phyloP scores from a whole-genome alignment of 129 eudicot genomes.

The Helianthus annuus region DNA sequence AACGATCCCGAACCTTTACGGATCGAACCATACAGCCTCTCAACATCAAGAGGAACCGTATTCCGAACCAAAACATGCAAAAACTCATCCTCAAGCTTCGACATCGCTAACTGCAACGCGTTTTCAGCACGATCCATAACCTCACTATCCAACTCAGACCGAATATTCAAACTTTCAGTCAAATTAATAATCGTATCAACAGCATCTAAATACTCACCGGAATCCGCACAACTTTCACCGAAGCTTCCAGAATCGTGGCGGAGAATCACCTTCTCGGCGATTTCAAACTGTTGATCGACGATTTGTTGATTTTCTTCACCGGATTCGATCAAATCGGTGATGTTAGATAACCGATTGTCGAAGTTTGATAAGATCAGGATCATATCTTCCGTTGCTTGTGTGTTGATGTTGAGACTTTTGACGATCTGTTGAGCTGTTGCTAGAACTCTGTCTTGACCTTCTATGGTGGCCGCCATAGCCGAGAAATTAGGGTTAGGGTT shows the following conservation, averaged over 20 bases:
- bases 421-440: constrained; percentile 93
- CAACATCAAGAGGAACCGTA: constrained; percentile 55
- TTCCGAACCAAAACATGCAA: constrained; percentile 51
- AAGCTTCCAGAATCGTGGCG: constrained; percentile 32
- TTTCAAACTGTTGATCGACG: constrained; percentile 38
- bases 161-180: constrained; percentile 46
- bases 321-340: constrained; percentile 48
- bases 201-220: constrained; percentile 54
- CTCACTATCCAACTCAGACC: constrained; percentile 27
- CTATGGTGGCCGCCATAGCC: constrained; percentile 59
- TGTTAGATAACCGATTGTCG: constrained; percentile 79
- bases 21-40: constrained; percentile 62
- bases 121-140: constrained; percentile 70
- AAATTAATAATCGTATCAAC: constrained; percentile 57
- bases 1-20: constrained; percentile 44
- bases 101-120: constrained; percentile 81
- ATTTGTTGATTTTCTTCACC: background rate
- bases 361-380: constrained; percentile 63
- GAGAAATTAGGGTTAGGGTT: constrained; percentile 10
- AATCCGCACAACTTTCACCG: constrained; percentile 7
- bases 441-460: constrained; percentile 73
- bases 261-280: constrained; percentile 62
- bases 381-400: constrained; percentile 76
- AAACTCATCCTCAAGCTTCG: constrained; percentile 76
- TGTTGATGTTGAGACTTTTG: constrained; percentile 58